Evolutionary conservation across 1,284 basidiomycete genomes (phyloP).

Genomic region (Melampsora larici-populina): DNA sequence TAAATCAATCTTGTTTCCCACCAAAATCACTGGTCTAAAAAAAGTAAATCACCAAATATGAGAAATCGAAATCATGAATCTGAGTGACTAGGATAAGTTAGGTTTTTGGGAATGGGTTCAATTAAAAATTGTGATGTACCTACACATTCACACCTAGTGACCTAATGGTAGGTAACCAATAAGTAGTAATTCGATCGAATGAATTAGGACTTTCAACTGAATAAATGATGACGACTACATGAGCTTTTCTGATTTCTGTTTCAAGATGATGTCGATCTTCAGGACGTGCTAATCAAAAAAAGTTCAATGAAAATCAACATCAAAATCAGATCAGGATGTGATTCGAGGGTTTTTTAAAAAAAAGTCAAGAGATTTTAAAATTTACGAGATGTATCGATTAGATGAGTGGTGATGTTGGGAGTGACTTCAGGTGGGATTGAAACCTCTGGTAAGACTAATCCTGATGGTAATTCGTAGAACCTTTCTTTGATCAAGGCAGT

Average conservation of each 20-base stretch:
- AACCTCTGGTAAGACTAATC: conserved; percentile 88
- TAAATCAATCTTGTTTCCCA: conserved; percentile 97
- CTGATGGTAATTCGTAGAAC: conserved; percentile 56
- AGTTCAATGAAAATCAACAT: conserved; percentile 6
- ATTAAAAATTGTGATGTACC: conserved; percentile 43
- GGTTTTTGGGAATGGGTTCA: background rate
- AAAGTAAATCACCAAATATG: background rate
- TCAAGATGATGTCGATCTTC: conserved; percentile 83
- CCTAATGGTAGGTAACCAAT: conserved; percentile 96
- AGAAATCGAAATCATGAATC: too few relatives aligned
- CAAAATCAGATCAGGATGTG: too few relatives aligned
- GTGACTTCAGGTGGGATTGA: conserved; percentile 94
- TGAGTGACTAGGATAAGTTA: background rate
- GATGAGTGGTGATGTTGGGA: conserved; percentile 90
- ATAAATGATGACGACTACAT: conserved; percentile 97
- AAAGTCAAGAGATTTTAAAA: conserved; percentile 46
- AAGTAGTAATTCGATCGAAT: conserved; percentile 95
- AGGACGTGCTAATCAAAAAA: conserved; percentile 62
- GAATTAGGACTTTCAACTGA: conserved; percentile 91
- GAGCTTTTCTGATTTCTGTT: conserved; percentile 88
- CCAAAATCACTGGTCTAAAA: conserved; percentile 90
- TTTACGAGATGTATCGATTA: conserved; percentile 88
- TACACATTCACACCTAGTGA: conserved; percentile 87
- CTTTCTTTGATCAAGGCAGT: conserved; percentile 68
- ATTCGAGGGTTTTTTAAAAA: background rate